Evolutionary conservation across 2,329 filamentous ascomycete genomes (phyloP), one percentile per base, ranked within the genome.

Genomic region (Colletotrichum cuscutae): DNA sequence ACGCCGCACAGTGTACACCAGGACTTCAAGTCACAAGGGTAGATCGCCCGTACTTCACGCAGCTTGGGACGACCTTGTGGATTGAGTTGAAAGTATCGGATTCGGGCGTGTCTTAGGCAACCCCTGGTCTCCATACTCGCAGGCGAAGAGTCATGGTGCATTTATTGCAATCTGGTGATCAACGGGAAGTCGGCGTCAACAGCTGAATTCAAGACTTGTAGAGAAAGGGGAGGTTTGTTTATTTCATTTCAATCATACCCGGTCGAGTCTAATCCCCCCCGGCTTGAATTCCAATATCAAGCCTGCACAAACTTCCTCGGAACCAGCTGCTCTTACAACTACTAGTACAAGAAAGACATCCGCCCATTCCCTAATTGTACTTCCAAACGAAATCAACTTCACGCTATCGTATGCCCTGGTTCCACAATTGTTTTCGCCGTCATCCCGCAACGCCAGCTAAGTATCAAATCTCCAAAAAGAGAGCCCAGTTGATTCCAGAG

Each of bases 21-120:
- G 89, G 89, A 2, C 81, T 92, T 62, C 87, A 91, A 78, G 81
- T 92, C 53, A 85, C 91, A 56, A 82, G 84, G 74, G 78, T 91
- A 26, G 82, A 88, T 75, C 84, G 87, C 63, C 89, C 89, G 3
- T 85, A 85, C 64, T 79, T 85, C 76, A 78, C 85, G 35, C 89
- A 91, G 77, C 82, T 86, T 63, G 90, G 90, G 2, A 92, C 90
- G 0, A 85, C 89, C 65, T 82, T 89, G 64, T 86, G 89, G 83
- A 82, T 92, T 70, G 90, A 92, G 80, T 79, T 92, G 72, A 85
- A 82, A 73, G 81, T 89, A 6, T 53, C 60, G 19, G 26, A 49
- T 49, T n/a, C 42, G 19, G 15, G 15, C n/a, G 42, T n/a, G 19
- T 49, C 42, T 19, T 49, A 49, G 42, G 15, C 19, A 19, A 49